Percentiles rank a stretch among this genome's conserved stretches.
Conservation (phyloP, 2,329 filamentous ascomycete genomes). For the Pleurostoma richardsiae region DNA sequence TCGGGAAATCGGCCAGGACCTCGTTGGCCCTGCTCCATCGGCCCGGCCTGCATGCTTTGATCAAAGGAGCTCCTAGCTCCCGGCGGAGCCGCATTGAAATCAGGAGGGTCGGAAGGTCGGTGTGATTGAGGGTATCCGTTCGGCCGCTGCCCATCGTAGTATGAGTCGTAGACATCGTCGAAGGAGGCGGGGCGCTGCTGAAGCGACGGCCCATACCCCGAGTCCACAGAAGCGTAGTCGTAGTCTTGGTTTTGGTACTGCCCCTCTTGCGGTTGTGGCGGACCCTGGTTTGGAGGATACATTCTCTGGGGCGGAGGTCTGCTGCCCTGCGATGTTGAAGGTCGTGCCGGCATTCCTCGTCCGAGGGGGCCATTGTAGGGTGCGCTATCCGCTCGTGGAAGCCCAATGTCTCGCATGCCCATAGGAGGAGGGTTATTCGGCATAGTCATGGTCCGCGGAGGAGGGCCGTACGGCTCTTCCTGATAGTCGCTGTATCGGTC, state of each 20-base stretch:
- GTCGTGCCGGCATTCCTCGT: slow-evolving; percentile 42
- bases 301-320: slow-evolving; percentile 48
- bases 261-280: slow-evolving; percentile 23
- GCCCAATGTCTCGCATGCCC: slow-evolving; percentile 27
- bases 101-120: slow-evolving; percentile 21
- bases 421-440: slow-evolving; percentile 42
- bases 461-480: slow-evolving; percentile 42
- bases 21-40: slow-evolving; percentile 33
- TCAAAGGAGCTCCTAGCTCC: slow-evolving; percentile 41
- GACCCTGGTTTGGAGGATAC: slow-evolving; percentile 40
- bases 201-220: slow-evolving; percentile 27
- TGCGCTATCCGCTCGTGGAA: slow-evolving; percentile 35
- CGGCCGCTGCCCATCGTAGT: slow-evolving; percentile 35
- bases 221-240: slow-evolving; percentile 20
- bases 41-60: slow-evolving; percentile 34
- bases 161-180: slow-evolving; percentile 50
- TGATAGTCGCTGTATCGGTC: slow-evolving; percentile 24
- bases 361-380: slow-evolving; percentile 40
- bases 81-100: slow-evolving; percentile 35
- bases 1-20: slow-evolving; percentile 47
- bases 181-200: slow-evolving; percentile 30
- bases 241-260: slow-evolving; percentile 24
- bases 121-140: slow-evolving; percentile 22
- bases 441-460: slow-evolving; percentile 58
- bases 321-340: slow-evolving; percentile 49